Conservation (phyloP, 805 yeast species). For the Sporopachydermia quercuum region DNA sequence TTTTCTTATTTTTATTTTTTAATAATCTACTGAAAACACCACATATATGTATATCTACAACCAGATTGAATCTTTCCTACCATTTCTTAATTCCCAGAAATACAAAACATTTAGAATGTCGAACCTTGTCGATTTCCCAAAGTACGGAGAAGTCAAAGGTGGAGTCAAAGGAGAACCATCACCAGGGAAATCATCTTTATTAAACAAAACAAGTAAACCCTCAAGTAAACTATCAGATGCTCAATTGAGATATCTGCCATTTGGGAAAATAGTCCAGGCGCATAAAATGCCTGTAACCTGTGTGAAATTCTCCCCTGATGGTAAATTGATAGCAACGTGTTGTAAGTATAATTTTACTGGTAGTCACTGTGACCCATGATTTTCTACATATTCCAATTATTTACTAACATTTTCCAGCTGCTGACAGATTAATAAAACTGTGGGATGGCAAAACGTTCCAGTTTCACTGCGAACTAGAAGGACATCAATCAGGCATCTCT, state of each 20-base stretch:
- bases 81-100: no score
- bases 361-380: not conserved
- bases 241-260: not conserved
- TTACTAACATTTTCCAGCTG: slow-evolving; percentile 17
- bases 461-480: slow-evolving; percentile 23
- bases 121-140: no score
- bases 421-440: slow-evolving; percentile 43
- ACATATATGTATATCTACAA: no score
- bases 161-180: no score
- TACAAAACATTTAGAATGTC: no score
- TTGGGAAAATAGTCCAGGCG: slow-evolving; percentile 1
- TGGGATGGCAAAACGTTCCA: slow-evolving; percentile 32
- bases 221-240: no score
- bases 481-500: slow-evolving; percentile 61
- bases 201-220: no score
- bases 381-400: slow-evolving; percentile 1
- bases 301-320: slow-evolving; percentile 49
- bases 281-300: slow-evolving; percentile 22
- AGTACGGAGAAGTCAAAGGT: no score
- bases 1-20: no score
- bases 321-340: slow-evolving; percentile 37
- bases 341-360: slow-evolving; percentile 9
- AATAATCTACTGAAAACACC: no score
- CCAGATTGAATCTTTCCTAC: no score
- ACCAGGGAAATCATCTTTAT: no score